These are phyloP conservation scores for Wickerhamomyces chambardii DNA, from an alignment of 805 yeast genomes.

Conservation along the genomic window DNA sequence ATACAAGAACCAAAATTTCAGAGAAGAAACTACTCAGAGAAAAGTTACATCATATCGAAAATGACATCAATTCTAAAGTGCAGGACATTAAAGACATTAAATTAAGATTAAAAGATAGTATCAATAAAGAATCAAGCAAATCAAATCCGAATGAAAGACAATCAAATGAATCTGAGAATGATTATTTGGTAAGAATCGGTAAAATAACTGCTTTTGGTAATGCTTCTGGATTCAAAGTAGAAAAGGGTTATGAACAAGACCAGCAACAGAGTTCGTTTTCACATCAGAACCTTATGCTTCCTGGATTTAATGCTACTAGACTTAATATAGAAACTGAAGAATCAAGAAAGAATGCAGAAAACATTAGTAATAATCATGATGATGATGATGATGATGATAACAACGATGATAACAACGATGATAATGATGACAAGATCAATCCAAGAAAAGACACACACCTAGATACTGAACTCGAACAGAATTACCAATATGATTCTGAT, in stretches of 20 bases:
- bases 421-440: too few relatives aligned
- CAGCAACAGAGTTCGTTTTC: slow-evolving; percentile 5
- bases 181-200: slow-evolving; percentile 80
- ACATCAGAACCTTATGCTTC: slow-evolving; percentile 15
- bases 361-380: slow-evolving; percentile 13
- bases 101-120: slow-evolving; percentile 26
- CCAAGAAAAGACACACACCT: too few relatives aligned
- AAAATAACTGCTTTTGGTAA: slow-evolving; percentile 90
- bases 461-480: too few relatives aligned
- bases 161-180: slow-evolving; percentile 73
- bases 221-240: slow-evolving; percentile 41
- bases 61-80: slow-evolving; percentile 39
- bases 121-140: slow-evolving; percentile 6
- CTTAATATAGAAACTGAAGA: slow-evolving; percentile 1
- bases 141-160: too few relatives aligned
- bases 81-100: slow-evolving; percentile 58
- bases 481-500: too few relatives aligned
- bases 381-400: slow-evolving; percentile 16
- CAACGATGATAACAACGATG: slow-evolving; percentile 16
- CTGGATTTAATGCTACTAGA: slow-evolving; percentile 11
- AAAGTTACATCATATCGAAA: slow-evolving; percentile 43
- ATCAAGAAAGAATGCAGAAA: slow-evolving; percentile 10
- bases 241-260: slow-evolving; percentile 18
- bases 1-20: slow-evolving; percentile 55
- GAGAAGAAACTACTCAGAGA: slow-evolving; percentile 43